Evolutionary conservation across 805 yeast genomes (phyloP).

Genomic region (Jamesozyma lodderae): DNA sequence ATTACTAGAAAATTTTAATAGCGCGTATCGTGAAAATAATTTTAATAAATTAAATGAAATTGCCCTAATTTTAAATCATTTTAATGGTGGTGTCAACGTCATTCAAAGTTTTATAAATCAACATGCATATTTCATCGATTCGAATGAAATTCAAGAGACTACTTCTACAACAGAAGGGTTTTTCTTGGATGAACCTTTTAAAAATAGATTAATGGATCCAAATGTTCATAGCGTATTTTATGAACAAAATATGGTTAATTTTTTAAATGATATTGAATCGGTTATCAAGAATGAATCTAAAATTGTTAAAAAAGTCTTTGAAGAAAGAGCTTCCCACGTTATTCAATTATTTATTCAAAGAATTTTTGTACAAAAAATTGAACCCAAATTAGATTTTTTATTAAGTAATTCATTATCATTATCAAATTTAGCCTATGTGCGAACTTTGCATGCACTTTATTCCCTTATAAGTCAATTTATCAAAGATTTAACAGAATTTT

Average conservation of each 20-base stretch:
- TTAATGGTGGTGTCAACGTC: slow-evolving; percentile 78
- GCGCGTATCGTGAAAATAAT: slow-evolving; percentile 63
- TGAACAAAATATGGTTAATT: slow-evolving; percentile 42
- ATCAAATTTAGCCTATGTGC: slow-evolving; percentile 62
- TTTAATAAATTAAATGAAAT: slow-evolving; percentile 64
- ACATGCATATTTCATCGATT: slow-evolving; percentile 53
- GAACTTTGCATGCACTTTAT: slow-evolving; percentile 64
- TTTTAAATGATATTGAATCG: slow-evolving; percentile 48
- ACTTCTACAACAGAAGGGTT: slow-evolving; percentile 16
- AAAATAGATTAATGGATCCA: slow-evolving; percentile 58
- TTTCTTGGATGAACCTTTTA: slow-evolving; percentile 39
- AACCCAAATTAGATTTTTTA: slow-evolving; percentile 46
- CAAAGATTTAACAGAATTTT: slow-evolving; percentile 53
- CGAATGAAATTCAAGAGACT: slow-evolving; percentile 25
- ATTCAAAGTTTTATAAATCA: slow-evolving; percentile 75
- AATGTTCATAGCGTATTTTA: slow-evolving; percentile 38
- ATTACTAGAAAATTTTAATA: slow-evolving; percentile 59
- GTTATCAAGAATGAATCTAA: slow-evolving; percentile 65
- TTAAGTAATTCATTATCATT: slow-evolving; percentile 54
- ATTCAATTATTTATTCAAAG: slow-evolving; percentile 63
- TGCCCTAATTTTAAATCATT: slow-evolving; percentile 65
- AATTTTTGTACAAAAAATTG: slow-evolving; percentile 63
- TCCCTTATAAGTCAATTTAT: slow-evolving; percentile 50
- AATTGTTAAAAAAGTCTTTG: slow-evolving; percentile 65
- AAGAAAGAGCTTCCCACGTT: slow-evolving; percentile 53